Conservation (phyloP, 352 stramenopile genomes). For the Pythium utonaiense region DNA sequence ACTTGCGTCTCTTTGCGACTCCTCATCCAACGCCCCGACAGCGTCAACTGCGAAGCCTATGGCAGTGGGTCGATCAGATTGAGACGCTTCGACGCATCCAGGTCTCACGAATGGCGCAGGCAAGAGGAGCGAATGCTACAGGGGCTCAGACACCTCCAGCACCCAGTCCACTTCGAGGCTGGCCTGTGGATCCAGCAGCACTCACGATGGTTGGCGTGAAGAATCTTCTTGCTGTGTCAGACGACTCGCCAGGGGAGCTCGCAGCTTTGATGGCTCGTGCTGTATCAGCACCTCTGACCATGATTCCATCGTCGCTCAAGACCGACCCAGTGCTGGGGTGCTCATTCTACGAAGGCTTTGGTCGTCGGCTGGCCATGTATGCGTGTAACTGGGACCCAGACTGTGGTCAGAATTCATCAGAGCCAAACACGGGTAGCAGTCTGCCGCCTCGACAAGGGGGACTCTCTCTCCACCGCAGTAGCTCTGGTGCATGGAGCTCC, state of each 20-base stretch:
- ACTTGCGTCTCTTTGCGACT: slow-evolving; percentile 62
- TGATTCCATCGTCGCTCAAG: slow-evolving; percentile 50
- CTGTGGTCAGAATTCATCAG: slow-evolving; percentile 30
- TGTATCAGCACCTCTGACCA: background rate
- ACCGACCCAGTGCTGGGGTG: slow-evolving; percentile 67
- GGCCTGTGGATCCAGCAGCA: slow-evolving; percentile 64
- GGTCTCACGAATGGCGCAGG: slow-evolving; percentile 49
- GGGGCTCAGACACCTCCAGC: slow-evolving; percentile 20
- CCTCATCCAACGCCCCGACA: slow-evolving; percentile 27
- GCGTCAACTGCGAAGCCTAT: slow-evolving; percentile 59
- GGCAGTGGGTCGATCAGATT: slow-evolving; percentile 84
- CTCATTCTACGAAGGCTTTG: slow-evolving; percentile 68
- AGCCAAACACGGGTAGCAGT: background rate
- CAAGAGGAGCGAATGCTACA: slow-evolving; percentile 29
- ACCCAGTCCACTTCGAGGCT: slow-evolving; percentile 49
- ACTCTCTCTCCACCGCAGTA: slow-evolving; percentile 49
- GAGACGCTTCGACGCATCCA: slow-evolving; percentile 66
- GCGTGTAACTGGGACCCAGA: slow-evolving; percentile 86
- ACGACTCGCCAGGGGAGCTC: slow-evolving; percentile 20
- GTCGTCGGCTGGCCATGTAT: slow-evolving; percentile 57
- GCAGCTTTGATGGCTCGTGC: background rate
- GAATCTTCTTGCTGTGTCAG: slow-evolving; percentile 41
- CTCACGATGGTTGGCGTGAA: slow-evolving; percentile 64
- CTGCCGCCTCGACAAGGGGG: slow-evolving; percentile 14
- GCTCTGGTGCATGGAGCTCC: slow-evolving; percentile 59